Evolutionary conservation across 2,329 filamentous ascomycete species (phyloP).

Genomic region (Trichophyton equinum): DNA sequence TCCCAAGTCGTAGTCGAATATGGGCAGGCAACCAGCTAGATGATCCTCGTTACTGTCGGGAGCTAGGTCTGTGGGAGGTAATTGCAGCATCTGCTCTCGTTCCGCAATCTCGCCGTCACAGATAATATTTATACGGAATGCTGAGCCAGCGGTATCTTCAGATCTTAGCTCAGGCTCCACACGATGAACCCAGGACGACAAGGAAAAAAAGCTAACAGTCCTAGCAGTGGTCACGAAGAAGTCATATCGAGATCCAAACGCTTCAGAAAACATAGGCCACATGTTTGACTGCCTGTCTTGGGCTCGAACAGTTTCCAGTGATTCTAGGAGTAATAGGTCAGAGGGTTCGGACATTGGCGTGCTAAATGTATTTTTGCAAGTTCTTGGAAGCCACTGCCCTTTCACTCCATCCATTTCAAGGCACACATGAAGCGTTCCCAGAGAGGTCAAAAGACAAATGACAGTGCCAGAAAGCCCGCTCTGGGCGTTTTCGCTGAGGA

Average conservation of each 20-base stretch:
- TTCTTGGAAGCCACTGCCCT: conserved; percentile 49
- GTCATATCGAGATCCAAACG: conserved; percentile 44
- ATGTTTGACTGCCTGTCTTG: conserved; percentile 18
- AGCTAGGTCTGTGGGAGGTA: conserved; percentile 13
- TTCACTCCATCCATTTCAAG: conserved; percentile 50
- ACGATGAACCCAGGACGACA: conserved; percentile 44
- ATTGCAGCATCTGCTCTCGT: conserved; percentile 36
- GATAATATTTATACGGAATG: conserved; percentile 45
- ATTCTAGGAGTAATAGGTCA: conserved; percentile 35
- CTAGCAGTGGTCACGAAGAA: conserved; percentile 46
- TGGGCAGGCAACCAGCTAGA: conserved; percentile 39
- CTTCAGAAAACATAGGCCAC: conserved; percentile 46
- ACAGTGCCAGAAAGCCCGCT: conserved; percentile 44
- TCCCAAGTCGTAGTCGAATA: conserved; percentile 45
- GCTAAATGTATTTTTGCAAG: conserved; percentile 29
- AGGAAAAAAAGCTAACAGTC: conserved; percentile 43
- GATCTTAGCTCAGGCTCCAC: conserved; percentile 46
- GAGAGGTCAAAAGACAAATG: conserved; percentile 45
- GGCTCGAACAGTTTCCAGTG: conserved; percentile 29
- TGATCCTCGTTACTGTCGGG: conserved; percentile 20
- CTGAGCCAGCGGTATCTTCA: conserved; percentile 39
- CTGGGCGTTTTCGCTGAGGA: conserved; percentile 32
- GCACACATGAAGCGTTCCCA: conserved; percentile 45
- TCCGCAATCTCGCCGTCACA: conserved; percentile 40
- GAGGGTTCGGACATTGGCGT: conserved; percentile 31